Percentiles rank a stretch among this genome's conserved stretches.
Conservation (phyloP, 306 rosid species). For the Elaeagnus macrophylla region DNA sequence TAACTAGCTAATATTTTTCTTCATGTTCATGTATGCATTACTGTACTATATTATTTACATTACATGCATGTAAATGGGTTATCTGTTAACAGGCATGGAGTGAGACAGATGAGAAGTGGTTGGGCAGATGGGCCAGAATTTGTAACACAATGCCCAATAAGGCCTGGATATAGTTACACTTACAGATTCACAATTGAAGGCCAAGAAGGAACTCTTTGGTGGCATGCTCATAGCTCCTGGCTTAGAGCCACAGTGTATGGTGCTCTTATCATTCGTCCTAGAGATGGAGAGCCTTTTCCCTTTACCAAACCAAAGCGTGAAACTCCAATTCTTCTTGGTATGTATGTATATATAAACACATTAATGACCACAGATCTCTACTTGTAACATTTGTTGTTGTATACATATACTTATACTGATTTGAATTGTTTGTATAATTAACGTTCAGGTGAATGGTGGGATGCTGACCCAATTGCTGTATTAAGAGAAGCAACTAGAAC, state of each 20-base stretch:
- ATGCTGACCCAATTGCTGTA: constrained; percentile 71
- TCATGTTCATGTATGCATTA: neutral
- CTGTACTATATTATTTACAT: too few species aligned
- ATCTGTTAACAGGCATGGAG: constrained; percentile 85
- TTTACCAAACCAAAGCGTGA: constrained; percentile 64
- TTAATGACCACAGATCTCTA: neutral
- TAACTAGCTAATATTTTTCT: constrained; percentile 1
- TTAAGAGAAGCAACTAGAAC: constrained; percentile 53
- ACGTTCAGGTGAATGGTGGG: constrained; percentile 99
- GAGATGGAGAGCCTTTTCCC: constrained; percentile 57
- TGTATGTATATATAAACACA: too few species aligned
- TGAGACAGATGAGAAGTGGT: constrained; percentile 75
- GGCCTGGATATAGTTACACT: constrained; percentile 76
- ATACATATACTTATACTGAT: neutral
- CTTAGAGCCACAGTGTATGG: constrained; percentile 88
- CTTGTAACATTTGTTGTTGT: too few species aligned
- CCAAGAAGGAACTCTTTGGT: constrained; percentile 96
- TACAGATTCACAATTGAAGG: constrained; percentile 69
- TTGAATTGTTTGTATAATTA: neutral
- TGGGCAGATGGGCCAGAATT: constrained; percentile 99
- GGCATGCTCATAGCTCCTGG: constrained; percentile 99
- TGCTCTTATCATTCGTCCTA: constrained; percentile 69
- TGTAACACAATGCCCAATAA: constrained; percentile 92
- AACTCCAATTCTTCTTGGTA: constrained; percentile 65
- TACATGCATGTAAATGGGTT: too few species aligned